Percentiles rank a stretch among this genome's conserved stretches.
Conservation (phyloP, 2,329 filamentous ascomycete genomes). For the Mariannaea elegans region DNA sequence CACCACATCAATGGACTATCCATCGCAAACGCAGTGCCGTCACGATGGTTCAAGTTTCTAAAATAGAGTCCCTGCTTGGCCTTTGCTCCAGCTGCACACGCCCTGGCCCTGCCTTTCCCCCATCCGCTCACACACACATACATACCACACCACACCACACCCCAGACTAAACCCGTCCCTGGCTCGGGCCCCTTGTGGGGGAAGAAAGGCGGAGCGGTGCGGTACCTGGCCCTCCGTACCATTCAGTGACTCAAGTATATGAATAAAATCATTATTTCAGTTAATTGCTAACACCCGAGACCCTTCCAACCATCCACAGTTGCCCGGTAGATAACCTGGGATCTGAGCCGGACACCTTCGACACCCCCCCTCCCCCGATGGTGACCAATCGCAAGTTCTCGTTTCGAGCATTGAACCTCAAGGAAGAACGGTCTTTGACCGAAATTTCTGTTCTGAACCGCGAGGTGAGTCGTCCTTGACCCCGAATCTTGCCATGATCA, state of each 20-base stretch:
- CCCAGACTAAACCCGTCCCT: not conserved
- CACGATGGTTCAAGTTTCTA: slow-evolving; percentile 10
- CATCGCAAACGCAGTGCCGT: not conserved
- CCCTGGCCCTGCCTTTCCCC: not conserved
- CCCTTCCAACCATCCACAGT: slow-evolving; percentile 13
- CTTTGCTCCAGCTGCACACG: not conserved
- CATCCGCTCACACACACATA: not conserved
- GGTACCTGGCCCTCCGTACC: not conserved
- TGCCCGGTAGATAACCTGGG: slow-evolving; percentile 20
- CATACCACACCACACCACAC: slow-evolving; percentile 1
- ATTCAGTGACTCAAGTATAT: slow-evolving; percentile 20
- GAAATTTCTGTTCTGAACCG: not conserved
- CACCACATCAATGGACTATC: not conserved
- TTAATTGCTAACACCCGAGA: slow-evolving; percentile 22
- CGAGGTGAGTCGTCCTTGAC: not conserved
- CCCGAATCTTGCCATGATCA: not conserved
- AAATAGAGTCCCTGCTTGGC: slow-evolving; percentile 14
- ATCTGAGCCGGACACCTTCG: not conserved
- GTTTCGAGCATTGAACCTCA: not conserved
- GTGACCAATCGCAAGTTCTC: not conserved
- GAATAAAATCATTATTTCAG: slow-evolving; percentile 23
- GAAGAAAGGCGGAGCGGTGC: not conserved
- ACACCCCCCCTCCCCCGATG: not conserved
- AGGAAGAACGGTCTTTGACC: not conserved
- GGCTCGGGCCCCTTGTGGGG: slow-evolving; percentile 3